phyloP scores from a whole-genome alignment of 257 asterid species.

The Penstemon davidsonii region DNA sequence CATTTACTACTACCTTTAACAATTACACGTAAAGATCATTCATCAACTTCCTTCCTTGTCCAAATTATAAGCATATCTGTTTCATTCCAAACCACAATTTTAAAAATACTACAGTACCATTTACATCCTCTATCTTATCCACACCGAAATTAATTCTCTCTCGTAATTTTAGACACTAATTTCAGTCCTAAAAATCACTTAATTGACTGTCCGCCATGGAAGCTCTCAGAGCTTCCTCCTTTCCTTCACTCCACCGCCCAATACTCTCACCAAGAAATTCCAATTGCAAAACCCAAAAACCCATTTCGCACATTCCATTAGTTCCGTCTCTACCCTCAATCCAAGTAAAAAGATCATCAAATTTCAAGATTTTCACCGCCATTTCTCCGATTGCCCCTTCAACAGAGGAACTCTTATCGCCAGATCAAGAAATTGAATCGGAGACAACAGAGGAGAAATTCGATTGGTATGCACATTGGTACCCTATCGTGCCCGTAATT shows the following conservation, averaged over 20 bases:
- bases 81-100: slow-evolving; percentile 33
- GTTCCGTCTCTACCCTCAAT: slow-evolving; percentile 20
- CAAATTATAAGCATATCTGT: slow-evolving; percentile 1
- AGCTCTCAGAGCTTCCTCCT: slow-evolving; percentile 50
- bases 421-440: slow-evolving; percentile 35
- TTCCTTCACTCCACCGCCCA: slow-evolving; percentile 31
- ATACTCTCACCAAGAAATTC: slow-evolving; percentile 22
- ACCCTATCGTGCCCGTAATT: slow-evolving; percentile 69
- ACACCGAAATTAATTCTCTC: slow-evolving; percentile 1
- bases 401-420: slow-evolving; percentile 31
- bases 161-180: neutral
- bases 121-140: slow-evolving; percentile 24
- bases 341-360: slow-evolving; percentile 32
- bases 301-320: slow-evolving; percentile 24
- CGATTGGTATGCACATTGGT: slow-evolving; percentile 89
- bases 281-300: slow-evolving; percentile 20
- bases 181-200: neutral
- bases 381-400: slow-evolving; percentile 36
- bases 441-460: slow-evolving; percentile 47
- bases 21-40: no score
- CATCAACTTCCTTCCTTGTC: no score
- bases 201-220: slow-evolving; percentile 45
- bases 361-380: slow-evolving; percentile 51
- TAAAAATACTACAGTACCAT: neutral
- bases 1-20: no score